These are phyloP conservation scores for Penicillium steckii DNA, from an alignment of 495 filamentous ascomycete species.

Conservation along the genomic window DNA sequence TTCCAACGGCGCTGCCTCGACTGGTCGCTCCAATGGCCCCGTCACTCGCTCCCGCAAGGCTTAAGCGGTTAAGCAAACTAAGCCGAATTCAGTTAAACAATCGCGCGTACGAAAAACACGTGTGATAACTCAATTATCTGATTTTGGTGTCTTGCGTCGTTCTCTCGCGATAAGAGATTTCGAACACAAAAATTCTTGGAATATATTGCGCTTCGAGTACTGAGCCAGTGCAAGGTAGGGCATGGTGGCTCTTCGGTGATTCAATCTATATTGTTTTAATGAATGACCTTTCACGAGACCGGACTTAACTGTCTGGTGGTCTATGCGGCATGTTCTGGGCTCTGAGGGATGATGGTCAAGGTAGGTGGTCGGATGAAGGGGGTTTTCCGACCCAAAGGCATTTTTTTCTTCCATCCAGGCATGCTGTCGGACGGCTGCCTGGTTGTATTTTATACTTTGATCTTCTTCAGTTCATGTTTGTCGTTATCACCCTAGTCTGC, in stretches of 20 bases:
- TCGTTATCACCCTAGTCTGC: conserved; percentile 28
- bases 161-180: background rate
- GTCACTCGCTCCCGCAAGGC: conserved; percentile 52
- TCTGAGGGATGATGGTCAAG: conserved; percentile 11
- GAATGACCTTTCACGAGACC: conserved; percentile 45
- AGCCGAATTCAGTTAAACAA: background rate
- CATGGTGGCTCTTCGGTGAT: conserved; percentile 18
- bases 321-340: conserved; percentile 24
- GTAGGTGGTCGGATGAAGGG: background rate
- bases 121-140: background rate
- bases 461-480: conserved; percentile 34
- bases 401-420: conserved; percentile 13
- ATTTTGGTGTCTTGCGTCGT: background rate
- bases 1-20: conserved; percentile 36
- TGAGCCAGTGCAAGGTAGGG: conserved; percentile 3
- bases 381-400: conserved; percentile 3
- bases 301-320: conserved; percentile 31
- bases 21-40: conserved; percentile 43
- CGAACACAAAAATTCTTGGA: conserved; percentile 13
- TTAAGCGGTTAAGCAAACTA: conserved; percentile 20
- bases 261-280: conserved; percentile 41
- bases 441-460: conserved; percentile 34
- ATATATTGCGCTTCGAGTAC: conserved; percentile 11
- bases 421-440: conserved; percentile 13
- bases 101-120: background rate